These are phyloP conservation scores for Inga oerstediana DNA, from an alignment of 306 rosid species.

Conservation along the genomic window DNA sequence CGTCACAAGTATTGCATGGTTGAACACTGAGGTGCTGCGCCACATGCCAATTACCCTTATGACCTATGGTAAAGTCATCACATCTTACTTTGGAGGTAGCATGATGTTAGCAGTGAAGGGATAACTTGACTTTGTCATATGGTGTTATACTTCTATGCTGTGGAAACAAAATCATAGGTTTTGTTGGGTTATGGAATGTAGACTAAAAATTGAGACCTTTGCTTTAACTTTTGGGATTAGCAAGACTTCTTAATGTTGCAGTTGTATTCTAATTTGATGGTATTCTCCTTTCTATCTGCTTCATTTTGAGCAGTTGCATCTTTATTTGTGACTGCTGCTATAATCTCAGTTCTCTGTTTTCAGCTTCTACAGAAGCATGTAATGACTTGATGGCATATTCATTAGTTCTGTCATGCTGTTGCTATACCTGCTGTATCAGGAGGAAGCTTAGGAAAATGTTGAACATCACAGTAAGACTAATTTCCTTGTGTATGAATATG, in stretches of 20 bases:
- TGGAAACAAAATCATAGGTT: not conserved
- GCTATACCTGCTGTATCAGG: conserved; percentile 91
- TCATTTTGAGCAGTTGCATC: conserved; percentile 16
- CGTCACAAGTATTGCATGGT: not conserved
- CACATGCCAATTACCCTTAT: not conserved
- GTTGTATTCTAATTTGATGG: conserved; percentile 2
- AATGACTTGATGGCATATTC: conserved; percentile 97
- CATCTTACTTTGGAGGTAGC: not conserved
- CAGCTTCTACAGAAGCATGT: conserved; percentile 89
- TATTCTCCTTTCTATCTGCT: not conserved
- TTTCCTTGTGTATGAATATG: conserved; percentile 11
- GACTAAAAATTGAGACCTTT: conserved; percentile 1
- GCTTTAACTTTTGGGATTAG: conserved; percentile 3
- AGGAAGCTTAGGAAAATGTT: conserved; percentile 88
- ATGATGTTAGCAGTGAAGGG: not conserved
- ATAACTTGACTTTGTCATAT: not conserved
- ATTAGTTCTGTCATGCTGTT: conserved; percentile 84
- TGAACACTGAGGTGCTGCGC: not conserved
- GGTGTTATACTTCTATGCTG: not conserved
- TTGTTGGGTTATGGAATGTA: not conserved
- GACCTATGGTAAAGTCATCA: not conserved
- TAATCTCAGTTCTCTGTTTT: conserved; percentile 30
- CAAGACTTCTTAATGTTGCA: not conserved
- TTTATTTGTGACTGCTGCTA: conserved; percentile 18
- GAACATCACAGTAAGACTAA: conserved; percentile 79